Evolutionary conservation across 2,329 filamentous ascomycete species (phyloP).

Genomic region (Monilinia fructigena): DNA sequence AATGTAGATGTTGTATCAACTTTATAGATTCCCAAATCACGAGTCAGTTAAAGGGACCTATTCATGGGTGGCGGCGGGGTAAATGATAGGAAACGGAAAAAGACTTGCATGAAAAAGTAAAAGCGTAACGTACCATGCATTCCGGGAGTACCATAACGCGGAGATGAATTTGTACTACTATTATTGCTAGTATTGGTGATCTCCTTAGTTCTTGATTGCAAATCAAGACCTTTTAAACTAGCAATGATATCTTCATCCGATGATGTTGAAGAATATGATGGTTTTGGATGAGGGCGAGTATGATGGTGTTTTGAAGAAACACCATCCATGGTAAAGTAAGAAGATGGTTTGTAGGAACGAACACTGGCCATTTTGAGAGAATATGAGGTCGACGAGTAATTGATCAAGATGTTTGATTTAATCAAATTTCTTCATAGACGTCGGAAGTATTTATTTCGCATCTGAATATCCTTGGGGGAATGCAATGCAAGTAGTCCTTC

Average conservation of each 20-base stretch:
- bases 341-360: slow-evolving; percentile 51
- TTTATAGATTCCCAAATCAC: slow-evolving; percentile 16
- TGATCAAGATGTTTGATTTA: too few relatives aligned
- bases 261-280: neutral
- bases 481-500: too few relatives aligned
- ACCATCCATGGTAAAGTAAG: slow-evolving; percentile 41
- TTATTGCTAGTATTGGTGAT: slow-evolving; percentile 7
- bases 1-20: slow-evolving; percentile 20
- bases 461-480: neutral
- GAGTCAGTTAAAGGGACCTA: slow-evolving; percentile 2
- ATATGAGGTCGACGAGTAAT: slow-evolving; percentile 1
- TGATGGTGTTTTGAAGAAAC: slow-evolving; percentile 43
- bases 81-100: slow-evolving; percentile 9
- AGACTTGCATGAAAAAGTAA: slow-evolving; percentile 18
- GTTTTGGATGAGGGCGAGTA: slow-evolving; percentile 38
- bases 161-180: slow-evolving; percentile 18
- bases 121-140: slow-evolving; percentile 27
- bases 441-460: neutral
- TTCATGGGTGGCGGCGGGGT: slow-evolving; percentile 19
- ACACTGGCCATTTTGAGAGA: slow-evolving; percentile 45
- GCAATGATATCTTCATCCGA: slow-evolving; percentile 31
- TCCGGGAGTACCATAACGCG: slow-evolving; percentile 22
- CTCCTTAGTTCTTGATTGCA: slow-evolving; percentile 21
- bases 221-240: slow-evolving; percentile 26
- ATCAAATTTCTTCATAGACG: too few relatives aligned